Percentiles rank a stretch among this genome's conserved stretches.
phyloP scores from a whole-genome alignment of 2,329 filamentous ascomycete species.

The Colletotrichum ledebouriae region DNA sequence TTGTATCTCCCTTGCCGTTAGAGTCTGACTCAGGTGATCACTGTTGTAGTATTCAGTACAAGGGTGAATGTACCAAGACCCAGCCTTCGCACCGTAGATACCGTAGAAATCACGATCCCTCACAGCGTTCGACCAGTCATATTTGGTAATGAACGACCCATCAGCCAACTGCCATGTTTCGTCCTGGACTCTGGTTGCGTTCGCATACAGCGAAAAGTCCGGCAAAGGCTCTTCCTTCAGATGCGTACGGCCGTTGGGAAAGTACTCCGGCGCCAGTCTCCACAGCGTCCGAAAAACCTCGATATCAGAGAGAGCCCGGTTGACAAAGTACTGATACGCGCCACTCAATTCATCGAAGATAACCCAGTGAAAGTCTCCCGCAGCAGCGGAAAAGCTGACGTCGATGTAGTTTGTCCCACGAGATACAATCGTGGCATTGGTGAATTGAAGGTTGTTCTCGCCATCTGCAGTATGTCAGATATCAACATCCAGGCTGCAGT shows the following conservation, averaged over 20 bases:
- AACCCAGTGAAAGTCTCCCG: conserved; percentile 41
- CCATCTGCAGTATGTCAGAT: conserved; percentile 35
- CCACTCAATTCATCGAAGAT: conserved; percentile 40
- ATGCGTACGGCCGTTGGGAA: conserved; percentile 39
- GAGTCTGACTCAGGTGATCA: conserved; percentile 38
- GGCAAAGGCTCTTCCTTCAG: conserved; percentile 39
- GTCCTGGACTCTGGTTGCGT: conserved; percentile 40
- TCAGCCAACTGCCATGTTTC: conserved; percentile 41
- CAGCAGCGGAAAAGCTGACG: conserved; percentile 38
- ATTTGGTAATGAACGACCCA: conserved; percentile 40
- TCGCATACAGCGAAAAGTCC: conserved; percentile 39
- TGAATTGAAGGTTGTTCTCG: conserved; percentile 36
- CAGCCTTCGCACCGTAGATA: conserved; percentile 33
- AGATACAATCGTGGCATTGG: conserved; percentile 36
- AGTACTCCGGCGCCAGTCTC: conserved; percentile 37
- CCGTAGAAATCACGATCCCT: conserved; percentile 42
- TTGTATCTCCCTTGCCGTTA: conserved; percentile 15
- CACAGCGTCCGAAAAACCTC: conserved; percentile 39
- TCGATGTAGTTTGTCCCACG: conserved; percentile 38
- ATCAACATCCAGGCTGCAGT: conserved; percentile 1
- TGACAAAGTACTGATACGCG: conserved; percentile 43
- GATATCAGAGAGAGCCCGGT: conserved; percentile 39
- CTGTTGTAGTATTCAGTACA: conserved; percentile 39
- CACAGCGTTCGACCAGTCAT: conserved; percentile 41
- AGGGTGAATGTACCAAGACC: conserved; percentile 41